Conservation (phyloP, 225 moss, liverwort and hornwort species). For the Straminergon stramineum region DNA sequence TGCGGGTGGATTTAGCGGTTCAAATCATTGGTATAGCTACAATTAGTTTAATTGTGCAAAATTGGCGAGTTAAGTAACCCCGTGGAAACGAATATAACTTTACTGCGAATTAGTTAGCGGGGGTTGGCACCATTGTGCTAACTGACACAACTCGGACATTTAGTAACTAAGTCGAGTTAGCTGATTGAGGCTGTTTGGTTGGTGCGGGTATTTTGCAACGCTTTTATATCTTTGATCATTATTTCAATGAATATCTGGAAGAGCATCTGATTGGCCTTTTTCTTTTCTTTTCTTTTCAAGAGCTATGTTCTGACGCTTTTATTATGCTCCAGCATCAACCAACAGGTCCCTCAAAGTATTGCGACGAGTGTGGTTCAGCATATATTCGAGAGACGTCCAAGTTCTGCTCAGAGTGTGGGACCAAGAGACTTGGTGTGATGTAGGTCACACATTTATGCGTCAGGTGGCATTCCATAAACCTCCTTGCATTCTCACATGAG, state of each 20-base stretch:
- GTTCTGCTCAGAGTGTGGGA: constrained; percentile 98
- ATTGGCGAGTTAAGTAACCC: neutral
- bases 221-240: neutral
- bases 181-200: neutral
- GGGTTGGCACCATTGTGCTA: neutral
- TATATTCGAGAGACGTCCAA: constrained; percentile 93
- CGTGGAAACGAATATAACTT: neutral
- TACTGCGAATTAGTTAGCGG: neutral
- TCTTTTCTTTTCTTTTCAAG: neutral
- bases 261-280: neutral
- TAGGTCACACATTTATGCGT: constrained; percentile 5
- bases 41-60: neutral
- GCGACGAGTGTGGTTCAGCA: constrained; percentile 93
- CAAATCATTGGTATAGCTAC: neutral
- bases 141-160: neutral
- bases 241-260: neutral
- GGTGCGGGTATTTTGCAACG: neutral
- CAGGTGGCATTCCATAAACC: constrained; percentile 18
- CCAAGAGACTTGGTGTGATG: constrained; percentile 84
- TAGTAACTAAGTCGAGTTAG: neutral
- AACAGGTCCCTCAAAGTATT: constrained; percentile 86
- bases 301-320: constrained; percentile 4
- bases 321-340: constrained; percentile 45
- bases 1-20: neutral
- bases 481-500: constrained; percentile 14